Base-by-base conservation (phyloP, 139 green algal species). In the Marvania coccoides region DNA sequence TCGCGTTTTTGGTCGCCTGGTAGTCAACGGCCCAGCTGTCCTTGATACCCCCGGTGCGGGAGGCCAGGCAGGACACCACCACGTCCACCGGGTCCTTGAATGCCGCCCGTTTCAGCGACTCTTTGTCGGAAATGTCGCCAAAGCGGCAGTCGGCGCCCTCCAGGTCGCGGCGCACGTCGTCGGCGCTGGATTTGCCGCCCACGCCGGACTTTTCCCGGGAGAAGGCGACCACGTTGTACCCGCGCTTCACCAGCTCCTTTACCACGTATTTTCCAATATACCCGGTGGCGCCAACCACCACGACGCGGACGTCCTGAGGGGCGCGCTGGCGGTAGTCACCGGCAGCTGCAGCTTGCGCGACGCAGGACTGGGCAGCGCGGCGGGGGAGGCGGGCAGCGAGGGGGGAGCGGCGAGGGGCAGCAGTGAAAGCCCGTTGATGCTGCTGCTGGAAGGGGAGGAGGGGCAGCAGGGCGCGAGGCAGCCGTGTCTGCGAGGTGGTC, bases 21-120 rank as follows among this genome's bases (percentile, higher is more conserved):
- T 99, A 98, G 82, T 99, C 94, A 6, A 99, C 89, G 12, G 82
- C 63, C 91, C 90, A 97, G n/a, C 83, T 95, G 85, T 99, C 94
- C 75, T 95, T 88, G 77, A 83, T 82, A 65, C 79, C 77, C 2
- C 79, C 94, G 7, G 91, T 98, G 29, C 95, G 74, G 72, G 76
- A 91, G 42, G 95, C 95, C 24, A 99, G 77, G 83, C 95, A 99
- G 13, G 81, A 96, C 2, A 99, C 88, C 38, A 98, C 91, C n/a
- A 96, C 94, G 66, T 99, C 92, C n/a, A 96, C 85, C 14, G 81
- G 75, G 13, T 91, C 69, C 6, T 76, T 71, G 64, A 96, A 93
- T 0, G 81, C 87, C 13, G 76, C 71, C 0, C 24, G 59, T 2
- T 53, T 36, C 24, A 98, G 68, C 0, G 76, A 89, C 0, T 80